A percentile compares a stretch with the other conserved stretches of the same genome.
phyloP scores from a whole-genome alignment of 805 yeast species.

The Pichia pseudocactophila region DNA sequence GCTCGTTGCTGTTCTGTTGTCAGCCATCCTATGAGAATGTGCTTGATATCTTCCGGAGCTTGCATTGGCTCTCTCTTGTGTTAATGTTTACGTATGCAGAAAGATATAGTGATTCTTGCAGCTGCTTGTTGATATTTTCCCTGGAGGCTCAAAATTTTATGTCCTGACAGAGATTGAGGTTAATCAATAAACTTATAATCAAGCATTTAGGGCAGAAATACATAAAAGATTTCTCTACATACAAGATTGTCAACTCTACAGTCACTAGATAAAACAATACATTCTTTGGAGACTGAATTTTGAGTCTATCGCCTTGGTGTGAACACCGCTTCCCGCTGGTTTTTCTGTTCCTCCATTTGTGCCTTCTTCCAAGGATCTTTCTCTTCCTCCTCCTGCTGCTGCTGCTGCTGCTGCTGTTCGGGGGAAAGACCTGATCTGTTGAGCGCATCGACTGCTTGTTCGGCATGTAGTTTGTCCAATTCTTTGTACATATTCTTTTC shows the following conservation, averaged over 20 bases:
- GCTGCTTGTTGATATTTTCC: neutral
- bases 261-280: too few relatives aligned
- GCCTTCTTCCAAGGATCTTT: neutral
- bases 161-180: too few relatives aligned
- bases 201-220: too few relatives aligned
- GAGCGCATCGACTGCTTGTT: neutral
- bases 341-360: neutral
- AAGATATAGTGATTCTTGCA: neutral
- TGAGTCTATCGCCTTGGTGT: too few relatives aligned
- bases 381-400: neutral
- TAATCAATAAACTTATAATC: too few relatives aligned
- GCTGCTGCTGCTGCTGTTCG: constrained; percentile 1
- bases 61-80: constrained; percentile 23
- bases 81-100: too few relatives aligned
- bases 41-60: constrained; percentile 40
- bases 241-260: too few relatives aligned
- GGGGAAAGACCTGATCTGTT: neutral
- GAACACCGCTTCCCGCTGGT: neutral
- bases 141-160: neutral
- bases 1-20: constrained; percentile 36
- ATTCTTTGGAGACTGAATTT: too few relatives aligned
- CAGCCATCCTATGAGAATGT: constrained; percentile 49
- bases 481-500: constrained; percentile 19
- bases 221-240: too few relatives aligned
- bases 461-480: constrained; percentile 13